Evolutionary conservation across 1,284 basidiomycete genomes (phyloP), one percentile per base, ranked within the genome.

Genomic region (Grifola frondosa): DNA sequence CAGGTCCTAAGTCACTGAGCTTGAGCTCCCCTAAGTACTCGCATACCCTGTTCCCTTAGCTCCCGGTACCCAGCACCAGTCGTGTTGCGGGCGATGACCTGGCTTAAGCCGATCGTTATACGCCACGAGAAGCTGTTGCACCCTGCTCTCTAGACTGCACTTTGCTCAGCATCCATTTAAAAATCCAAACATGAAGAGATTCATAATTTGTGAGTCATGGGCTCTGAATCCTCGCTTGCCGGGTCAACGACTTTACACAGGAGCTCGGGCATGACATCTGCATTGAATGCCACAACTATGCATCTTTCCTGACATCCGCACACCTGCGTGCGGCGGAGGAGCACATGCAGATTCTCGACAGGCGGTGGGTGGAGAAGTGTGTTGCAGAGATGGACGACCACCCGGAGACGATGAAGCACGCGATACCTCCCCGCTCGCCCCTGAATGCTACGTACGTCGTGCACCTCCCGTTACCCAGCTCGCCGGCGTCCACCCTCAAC

Each of bases 201-300:
- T n/a, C n/a, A n/a, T n/a, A n/a, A n/a, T n/a, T n/a, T n/a, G n/a
- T n/a, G n/a, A n/a, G n/a, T n/a, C n/a, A n/a, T n/a, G n/a, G n/a
- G n/a, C n/a, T n/a, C n/a, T n/a, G n/a, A n/a, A n/a, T n/a, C n/a
- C n/a, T n/a, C n/a, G n/a, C n/a, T n/a, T 74, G 64, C 44, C 48
- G 64, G 15, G 70, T 71, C 20, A 85, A 84, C 57, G 77, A 82
- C 51, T 84, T 86, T 1, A 61, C 62, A 30, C 56, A 66, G 21
- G 80, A 78, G 21, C 65, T 72, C 40, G 82, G 84, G 30, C 91
- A 81, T 56, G 81, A 91, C 53, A 77, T 94, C 25, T 92, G 89
- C 62, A 78, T 94, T 47, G 88, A 92, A 62, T 90, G 88, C 59
- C 83, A 88, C 57, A 89, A 93, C 49, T 66, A 77, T 30, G 83